Conservation (phyloP, 2,329 filamentous ascomycete species). For the Thielaviopsis euricoi region DNA sequence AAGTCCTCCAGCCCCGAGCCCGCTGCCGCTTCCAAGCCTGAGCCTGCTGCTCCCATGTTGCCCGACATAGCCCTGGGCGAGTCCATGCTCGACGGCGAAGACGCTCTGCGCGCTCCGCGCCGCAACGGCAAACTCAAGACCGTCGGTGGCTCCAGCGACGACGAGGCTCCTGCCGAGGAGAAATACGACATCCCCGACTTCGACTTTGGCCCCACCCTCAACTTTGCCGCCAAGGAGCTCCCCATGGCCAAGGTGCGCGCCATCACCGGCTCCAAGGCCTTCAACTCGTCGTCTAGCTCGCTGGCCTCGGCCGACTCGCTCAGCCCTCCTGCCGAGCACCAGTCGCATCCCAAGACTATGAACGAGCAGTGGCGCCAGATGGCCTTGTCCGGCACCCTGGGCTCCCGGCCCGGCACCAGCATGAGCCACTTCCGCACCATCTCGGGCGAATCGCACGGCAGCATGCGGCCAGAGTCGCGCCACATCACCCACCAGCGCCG, state of each 20-base stretch:
- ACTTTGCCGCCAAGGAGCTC: conserved; percentile 28
- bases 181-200: conserved; percentile 51
- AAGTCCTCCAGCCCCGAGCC: neutral
- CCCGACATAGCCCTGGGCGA: conserved; percentile 2
- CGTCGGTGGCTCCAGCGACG: conserved; percentile 38
- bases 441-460: conserved; percentile 4
- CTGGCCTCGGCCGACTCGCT: neutral
- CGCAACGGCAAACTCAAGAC: conserved; percentile 61
- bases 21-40: neutral
- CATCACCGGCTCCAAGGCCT: neutral
- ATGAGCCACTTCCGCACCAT: conserved; percentile 9
- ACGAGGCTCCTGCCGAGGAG: conserved; percentile 11
- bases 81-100: conserved; percentile 18
- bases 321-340: neutral
- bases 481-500: conserved; percentile 3
- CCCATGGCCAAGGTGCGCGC: conserved; percentile 9
- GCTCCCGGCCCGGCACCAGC: conserved; percentile 1
- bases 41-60: neutral
- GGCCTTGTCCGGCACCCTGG: neutral
- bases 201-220: conserved; percentile 74
- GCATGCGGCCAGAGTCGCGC: neutral
- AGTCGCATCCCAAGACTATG: conserved; percentile 1
- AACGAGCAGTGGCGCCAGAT: conserved; percentile 11
- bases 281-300: neutral
- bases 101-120: neutral